phyloP scores from a whole-genome alignment of 1,139 yeast species.

The Taphrina wiesneri region DNA sequence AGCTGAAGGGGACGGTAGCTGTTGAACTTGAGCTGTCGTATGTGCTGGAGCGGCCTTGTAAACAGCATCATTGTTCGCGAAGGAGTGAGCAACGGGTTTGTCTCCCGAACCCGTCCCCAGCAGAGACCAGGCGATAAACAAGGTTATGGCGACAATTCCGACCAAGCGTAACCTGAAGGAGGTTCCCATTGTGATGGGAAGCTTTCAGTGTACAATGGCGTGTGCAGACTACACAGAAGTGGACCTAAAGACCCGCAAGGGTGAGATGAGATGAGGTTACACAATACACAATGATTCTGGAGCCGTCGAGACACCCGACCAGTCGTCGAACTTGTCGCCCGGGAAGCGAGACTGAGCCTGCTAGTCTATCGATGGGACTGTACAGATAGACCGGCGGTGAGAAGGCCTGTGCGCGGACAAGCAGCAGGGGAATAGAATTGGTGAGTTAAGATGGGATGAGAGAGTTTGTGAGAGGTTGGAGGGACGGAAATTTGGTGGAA shows the following conservation, averaged over 20 bases:
- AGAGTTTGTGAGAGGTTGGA: too few relatives aligned
- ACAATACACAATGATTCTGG: too few relatives aligned
- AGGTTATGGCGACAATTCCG: conserved; percentile 4
- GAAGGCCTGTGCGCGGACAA: background rate
- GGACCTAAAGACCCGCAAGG: too few relatives aligned
- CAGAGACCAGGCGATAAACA: background rate
- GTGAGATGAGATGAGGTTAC: too few relatives aligned
- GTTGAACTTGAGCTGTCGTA: background rate
- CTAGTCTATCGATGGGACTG: too few relatives aligned
- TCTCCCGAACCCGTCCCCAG: background rate
- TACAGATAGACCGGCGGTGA: too few relatives aligned
- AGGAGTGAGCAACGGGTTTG: background rate
- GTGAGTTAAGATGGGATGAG: too few relatives aligned
- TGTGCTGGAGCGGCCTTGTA: background rate
- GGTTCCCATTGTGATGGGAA: background rate
- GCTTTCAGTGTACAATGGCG: background rate
- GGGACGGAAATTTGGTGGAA: background rate
- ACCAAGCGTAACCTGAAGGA: conserved; percentile 1
- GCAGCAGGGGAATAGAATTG: too few relatives aligned
- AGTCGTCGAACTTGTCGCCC: too few relatives aligned
- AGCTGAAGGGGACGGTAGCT: background rate
- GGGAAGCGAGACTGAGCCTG: too few relatives aligned
- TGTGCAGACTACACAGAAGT: too few relatives aligned
- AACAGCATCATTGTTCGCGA: background rate
- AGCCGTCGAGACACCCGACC: too few relatives aligned